These are phyloP conservation scores for Xanthoconium separans DNA, from an alignment of 1,284 basidiomycete genomes.

Conservation along the genomic window DNA sequence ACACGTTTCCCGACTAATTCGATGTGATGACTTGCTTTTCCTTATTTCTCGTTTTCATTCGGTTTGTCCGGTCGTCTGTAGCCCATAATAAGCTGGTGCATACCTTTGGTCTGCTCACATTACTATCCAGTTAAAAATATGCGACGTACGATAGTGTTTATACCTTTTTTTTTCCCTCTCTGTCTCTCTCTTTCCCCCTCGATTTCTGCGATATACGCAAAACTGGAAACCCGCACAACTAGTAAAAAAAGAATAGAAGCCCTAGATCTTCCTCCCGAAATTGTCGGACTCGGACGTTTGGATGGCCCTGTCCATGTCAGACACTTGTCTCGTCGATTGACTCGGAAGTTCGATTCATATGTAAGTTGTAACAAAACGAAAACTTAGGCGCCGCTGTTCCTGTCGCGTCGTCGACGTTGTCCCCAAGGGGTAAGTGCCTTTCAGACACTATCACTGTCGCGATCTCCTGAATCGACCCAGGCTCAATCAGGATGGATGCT, in stretches of 20 bases:
- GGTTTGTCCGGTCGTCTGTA: slow-evolving; percentile 23
- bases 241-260: slow-evolving; percentile 11
- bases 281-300: neutral
- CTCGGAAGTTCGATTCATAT: too few relatives aligned
- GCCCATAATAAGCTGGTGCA: slow-evolving; percentile 22
- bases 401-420: too few relatives aligned
- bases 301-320: neutral
- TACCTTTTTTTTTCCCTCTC: slow-evolving; percentile 16
- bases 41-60: neutral
- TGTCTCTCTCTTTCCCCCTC: neutral
- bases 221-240: neutral
- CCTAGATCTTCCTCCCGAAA: neutral
- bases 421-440: too few relatives aligned
- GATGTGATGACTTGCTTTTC: neutral
- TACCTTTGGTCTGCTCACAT: slow-evolving; percentile 21
- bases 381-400: too few relatives aligned
- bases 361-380: too few relatives aligned
- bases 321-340: neutral
- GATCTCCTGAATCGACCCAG: too few relatives aligned
- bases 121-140: slow-evolving; percentile 15
- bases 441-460: too few relatives aligned
- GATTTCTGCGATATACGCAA: neutral
- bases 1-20: neutral
- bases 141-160: slow-evolving; percentile 26
- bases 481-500: too few relatives aligned